Evolutionary conservation across 805 yeast genomes (phyloP).

Genomic region (Scheffersomyces ergatensis): DNA sequence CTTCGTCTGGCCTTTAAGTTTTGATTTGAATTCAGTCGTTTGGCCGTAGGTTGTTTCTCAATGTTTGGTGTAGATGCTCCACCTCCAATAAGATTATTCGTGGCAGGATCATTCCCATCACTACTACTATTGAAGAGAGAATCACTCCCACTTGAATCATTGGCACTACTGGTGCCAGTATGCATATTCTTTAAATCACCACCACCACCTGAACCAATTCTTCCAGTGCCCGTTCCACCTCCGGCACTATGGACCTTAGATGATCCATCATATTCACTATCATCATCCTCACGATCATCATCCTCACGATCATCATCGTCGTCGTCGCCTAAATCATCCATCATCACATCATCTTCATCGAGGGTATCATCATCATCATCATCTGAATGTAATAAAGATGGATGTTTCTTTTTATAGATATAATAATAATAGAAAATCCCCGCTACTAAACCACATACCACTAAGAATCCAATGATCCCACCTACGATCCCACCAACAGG

Average conservation of each 20-base stretch:
- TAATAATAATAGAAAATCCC: constrained; percentile 23
- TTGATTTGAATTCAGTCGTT: constrained; percentile 1
- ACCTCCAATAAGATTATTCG: background rate
- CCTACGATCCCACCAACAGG: constrained; percentile 41
- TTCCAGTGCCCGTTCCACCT: constrained; percentile 6
- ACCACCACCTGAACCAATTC: background rate
- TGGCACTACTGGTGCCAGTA: background rate
- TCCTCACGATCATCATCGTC: constrained; percentile 2
- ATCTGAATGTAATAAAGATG: constrained; percentile 23
- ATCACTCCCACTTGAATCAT: constrained; percentile 1
- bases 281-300: constrained; percentile 9
- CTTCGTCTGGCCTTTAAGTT: constrained; percentile 16
- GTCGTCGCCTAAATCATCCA: background rate
- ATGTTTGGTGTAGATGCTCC: too few species aligned
- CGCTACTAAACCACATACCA: constrained; percentile 19
- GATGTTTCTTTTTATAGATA: constrained; percentile 32
- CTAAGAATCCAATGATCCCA: constrained; percentile 40
- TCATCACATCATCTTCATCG: constrained; percentile 4
- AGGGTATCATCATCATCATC: constrained; percentile 14
- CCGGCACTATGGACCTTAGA: constrained; percentile 12
- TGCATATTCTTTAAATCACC: background rate
- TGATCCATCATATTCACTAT: constrained; percentile 9
- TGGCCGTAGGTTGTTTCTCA: constrained; percentile 2
- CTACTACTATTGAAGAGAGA: background rate
- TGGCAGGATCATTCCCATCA: background rate